Evolutionary conservation across 192 early-diverging fungal species (phyloP).

Genomic region (Lobosporangium transversale): DNA sequence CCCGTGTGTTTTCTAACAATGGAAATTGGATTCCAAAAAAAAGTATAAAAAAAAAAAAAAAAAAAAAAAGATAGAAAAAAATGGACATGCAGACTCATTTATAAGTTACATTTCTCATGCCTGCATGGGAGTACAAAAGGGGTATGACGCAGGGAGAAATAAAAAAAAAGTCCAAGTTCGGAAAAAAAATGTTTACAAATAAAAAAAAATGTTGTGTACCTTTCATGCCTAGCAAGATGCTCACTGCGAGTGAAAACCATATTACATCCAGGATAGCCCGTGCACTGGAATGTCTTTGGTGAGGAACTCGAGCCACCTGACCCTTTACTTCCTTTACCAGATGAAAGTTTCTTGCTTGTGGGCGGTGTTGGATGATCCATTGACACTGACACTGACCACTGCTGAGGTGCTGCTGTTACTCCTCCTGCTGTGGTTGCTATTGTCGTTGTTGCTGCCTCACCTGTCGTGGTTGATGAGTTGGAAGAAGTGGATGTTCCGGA

Average conservation of each 20-base stretch:
- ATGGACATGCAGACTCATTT: too few relatives aligned
- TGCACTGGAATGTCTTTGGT: constrained; percentile 51
- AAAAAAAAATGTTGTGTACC: background rate
- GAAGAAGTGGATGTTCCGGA: constrained; percentile 9
- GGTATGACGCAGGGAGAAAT: too few relatives aligned
- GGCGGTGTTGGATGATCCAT: constrained; percentile 17
- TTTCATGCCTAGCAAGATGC: constrained; percentile 50
- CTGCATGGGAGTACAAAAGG: background rate
- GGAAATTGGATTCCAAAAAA: constrained; percentile 1
- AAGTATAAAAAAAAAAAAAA: background rate
- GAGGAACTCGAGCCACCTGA: constrained; percentile 30
- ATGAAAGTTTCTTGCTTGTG: background rate
- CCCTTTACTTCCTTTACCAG: constrained; percentile 15
- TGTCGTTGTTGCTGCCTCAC: background rate
- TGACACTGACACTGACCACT: too few relatives aligned
- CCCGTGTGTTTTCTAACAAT: constrained; percentile 44
- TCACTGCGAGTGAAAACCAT: constrained; percentile 53
- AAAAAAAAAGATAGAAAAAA: background rate
- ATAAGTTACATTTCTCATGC: background rate
- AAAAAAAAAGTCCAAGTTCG: too few relatives aligned
- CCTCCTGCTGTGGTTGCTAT: background rate
- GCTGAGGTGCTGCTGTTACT: background rate
- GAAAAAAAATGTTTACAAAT: background rate
- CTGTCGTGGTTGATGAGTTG: background rate
- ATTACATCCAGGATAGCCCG: constrained; percentile 51